These are phyloP conservation scores for Nepenthes mirabilis DNA, from an alignment of 148 eudicot genomes.

Conservation along the genomic window DNA sequence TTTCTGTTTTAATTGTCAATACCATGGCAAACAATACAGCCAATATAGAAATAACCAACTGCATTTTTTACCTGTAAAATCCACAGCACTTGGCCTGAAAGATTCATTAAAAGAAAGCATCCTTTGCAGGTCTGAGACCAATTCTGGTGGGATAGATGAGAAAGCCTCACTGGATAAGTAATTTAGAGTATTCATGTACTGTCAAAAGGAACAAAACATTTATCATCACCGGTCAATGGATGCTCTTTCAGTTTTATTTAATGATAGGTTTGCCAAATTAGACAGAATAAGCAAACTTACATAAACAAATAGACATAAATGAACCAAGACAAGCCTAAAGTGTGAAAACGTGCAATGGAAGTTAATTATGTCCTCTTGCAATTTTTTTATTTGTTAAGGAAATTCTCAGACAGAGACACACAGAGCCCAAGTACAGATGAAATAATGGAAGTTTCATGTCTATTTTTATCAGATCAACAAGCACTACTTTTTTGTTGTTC, in stretches of 20 bases:
- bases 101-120: constrained; percentile 79
- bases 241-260: background rate
- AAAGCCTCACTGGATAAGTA: constrained; percentile 84
- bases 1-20: background rate
- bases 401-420: too few relatives aligned
- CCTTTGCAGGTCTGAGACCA: constrained; percentile 74
- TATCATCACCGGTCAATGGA: background rate
- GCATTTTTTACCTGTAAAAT: constrained; percentile 57
- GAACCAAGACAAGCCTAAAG: background rate
- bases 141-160: constrained; percentile 69
- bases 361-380: background rate
- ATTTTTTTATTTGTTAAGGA: too few relatives aligned
- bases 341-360: background rate
- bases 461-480: too few relatives aligned
- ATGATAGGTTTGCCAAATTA: background rate
- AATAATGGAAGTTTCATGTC: too few relatives aligned
- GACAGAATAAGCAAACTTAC: background rate
- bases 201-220: constrained; percentile 26
- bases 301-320: background rate
- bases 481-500: too few relatives aligned
- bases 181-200: constrained; percentile 86
- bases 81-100: constrained; percentile 72
- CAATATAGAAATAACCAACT: background rate
- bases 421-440: too few relatives aligned
- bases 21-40: background rate